Percentiles rank a stretch among this genome's conserved stretches.
phyloP scores from a whole-genome alignment of 176 grass and related monocot species.

The Zoysia japonica region DNA sequence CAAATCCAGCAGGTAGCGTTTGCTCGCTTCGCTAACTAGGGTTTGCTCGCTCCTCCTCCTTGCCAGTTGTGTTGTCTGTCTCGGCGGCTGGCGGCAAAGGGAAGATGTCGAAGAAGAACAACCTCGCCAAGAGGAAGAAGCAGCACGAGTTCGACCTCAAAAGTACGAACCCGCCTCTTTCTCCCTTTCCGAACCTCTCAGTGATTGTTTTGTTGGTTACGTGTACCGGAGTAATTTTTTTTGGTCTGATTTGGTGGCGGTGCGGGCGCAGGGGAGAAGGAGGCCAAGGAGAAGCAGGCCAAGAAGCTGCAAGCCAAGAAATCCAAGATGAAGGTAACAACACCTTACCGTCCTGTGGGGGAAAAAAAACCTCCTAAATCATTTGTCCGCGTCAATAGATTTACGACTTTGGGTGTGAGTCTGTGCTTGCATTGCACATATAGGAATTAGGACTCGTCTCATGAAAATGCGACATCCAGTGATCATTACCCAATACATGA shows the following conservation, averaged over 20 bases:
- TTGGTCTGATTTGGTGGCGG: neutral
- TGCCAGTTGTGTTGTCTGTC: neutral
- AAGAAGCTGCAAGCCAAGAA: slow-evolving; percentile 86
- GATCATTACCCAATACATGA: neutral
- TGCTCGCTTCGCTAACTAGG: neutral
- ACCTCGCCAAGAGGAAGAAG: slow-evolving; percentile 67
- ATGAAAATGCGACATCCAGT: neutral
- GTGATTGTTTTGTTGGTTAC: neutral
- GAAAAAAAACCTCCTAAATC: neutral
- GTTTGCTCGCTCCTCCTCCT: neutral
- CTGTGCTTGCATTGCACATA: no score
- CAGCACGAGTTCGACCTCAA: slow-evolving; percentile 86
- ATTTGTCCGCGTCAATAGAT: neutral
- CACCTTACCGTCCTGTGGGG: neutral
- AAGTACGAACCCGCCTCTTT: slow-evolving; percentile 28
- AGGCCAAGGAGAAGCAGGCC: slow-evolving; percentile 58
- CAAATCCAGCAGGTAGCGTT: neutral
- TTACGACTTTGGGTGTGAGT: neutral
- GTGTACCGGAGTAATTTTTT: neutral
- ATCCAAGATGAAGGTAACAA: slow-evolving; percentile 80
- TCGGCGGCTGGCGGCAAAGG: slow-evolving; percentile 26
- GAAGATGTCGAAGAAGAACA: slow-evolving; percentile 96
- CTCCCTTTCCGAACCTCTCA: neutral
- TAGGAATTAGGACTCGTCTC: neutral
- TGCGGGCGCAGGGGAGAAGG: slow-evolving; percentile 60